Conservation (phyloP, 2,329 filamentous ascomycete species). For the Westerdykella aurantiaca region DNA sequence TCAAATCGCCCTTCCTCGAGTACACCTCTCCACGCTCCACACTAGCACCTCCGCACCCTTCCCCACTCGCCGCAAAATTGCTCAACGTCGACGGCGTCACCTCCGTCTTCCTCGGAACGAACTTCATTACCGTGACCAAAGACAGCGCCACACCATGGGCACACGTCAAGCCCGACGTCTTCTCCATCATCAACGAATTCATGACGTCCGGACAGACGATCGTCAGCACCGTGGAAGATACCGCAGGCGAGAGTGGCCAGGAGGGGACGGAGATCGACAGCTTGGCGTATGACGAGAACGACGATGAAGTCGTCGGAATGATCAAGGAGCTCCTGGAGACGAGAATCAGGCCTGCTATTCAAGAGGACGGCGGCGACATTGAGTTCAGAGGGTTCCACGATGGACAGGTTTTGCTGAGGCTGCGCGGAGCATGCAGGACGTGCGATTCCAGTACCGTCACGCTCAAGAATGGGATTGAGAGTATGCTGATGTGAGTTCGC, state of each 20-base stretch:
- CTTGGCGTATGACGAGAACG: slow-evolving; percentile 78
- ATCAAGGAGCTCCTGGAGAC: slow-evolving; percentile 98
- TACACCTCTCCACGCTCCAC: slow-evolving; percentile 86
- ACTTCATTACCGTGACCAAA: slow-evolving; percentile 97
- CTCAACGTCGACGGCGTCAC: slow-evolving; percentile 94
- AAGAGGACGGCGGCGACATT: slow-evolving; percentile 96
- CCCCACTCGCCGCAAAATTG: slow-evolving; percentile 81
- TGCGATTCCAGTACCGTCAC: slow-evolving; percentile 97
- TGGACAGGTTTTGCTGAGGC: slow-evolving; percentile 77
- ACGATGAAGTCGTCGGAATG: slow-evolving; percentile 93
- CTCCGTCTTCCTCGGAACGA: slow-evolving; percentile 85
- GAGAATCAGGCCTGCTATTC: slow-evolving; percentile 87
- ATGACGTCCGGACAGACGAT: slow-evolving; percentile 78
- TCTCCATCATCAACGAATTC: slow-evolving; percentile 88
- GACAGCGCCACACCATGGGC: slow-evolving; percentile 83
- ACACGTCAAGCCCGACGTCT: slow-evolving; percentile 91
- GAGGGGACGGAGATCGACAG: slow-evolving; percentile 57
- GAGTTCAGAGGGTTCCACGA: slow-evolving; percentile 87
- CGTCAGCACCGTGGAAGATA: slow-evolving; percentile 64
- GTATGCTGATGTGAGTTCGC: slow-evolving; percentile 83
- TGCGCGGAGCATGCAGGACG: slow-evolving; percentile 87
- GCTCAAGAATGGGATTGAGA: slow-evolving; percentile 94
- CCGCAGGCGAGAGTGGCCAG: slow-evolving; percentile 47
- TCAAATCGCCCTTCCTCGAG: slow-evolving; percentile 77
- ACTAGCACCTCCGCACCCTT: slow-evolving; percentile 81